phyloP scores from a whole-genome alignment of 768 basidiomycete genomes.

The Lentinula detonsa region DNA sequence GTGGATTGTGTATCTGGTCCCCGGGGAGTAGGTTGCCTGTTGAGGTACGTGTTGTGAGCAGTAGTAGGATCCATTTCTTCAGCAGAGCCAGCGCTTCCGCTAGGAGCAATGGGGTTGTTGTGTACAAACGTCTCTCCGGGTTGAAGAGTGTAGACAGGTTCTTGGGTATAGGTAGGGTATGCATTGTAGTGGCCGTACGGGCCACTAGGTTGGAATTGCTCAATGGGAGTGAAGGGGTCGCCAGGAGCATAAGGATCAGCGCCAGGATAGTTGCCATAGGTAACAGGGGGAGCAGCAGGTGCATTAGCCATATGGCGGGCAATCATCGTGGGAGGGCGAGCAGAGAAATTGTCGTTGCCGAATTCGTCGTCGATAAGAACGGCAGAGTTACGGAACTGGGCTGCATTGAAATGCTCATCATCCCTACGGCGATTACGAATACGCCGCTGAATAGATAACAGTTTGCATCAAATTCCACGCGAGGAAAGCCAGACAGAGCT shows the following conservation, averaged over 20 bases:
- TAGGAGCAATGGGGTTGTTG: slow-evolving; percentile 1
- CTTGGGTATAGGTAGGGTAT: background rate
- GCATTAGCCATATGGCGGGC: slow-evolving; percentile 6
- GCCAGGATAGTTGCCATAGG: slow-evolving; percentile 1
- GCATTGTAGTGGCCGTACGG: background rate
- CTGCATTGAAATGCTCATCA: slow-evolving; percentile 2
- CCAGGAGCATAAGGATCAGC: background rate
- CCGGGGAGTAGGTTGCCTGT: slow-evolving; percentile 4
- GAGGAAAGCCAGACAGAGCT: background rate
- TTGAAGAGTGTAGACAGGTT: background rate
- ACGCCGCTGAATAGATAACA: background rate
- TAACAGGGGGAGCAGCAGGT: slow-evolving; percentile 3
- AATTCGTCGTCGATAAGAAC: slow-evolving; percentile 5
- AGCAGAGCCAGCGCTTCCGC: background rate
- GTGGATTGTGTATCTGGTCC: background rate
- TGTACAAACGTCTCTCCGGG: background rate
- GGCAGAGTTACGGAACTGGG: slow-evolving; percentile 4
- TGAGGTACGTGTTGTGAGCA: slow-evolving; percentile 1
- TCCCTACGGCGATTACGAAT: background rate
- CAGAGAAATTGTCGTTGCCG: slow-evolving; percentile 3
- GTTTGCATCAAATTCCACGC: background rate
- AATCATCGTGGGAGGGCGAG: slow-evolving; percentile 9
- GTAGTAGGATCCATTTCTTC: background rate
- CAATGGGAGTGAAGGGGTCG: background rate
- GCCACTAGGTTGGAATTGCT: background rate